These are phyloP conservation scores for Rauvolfia tetraphylla DNA, from an alignment of 257 asterid species.

Conservation along the genomic window DNA sequence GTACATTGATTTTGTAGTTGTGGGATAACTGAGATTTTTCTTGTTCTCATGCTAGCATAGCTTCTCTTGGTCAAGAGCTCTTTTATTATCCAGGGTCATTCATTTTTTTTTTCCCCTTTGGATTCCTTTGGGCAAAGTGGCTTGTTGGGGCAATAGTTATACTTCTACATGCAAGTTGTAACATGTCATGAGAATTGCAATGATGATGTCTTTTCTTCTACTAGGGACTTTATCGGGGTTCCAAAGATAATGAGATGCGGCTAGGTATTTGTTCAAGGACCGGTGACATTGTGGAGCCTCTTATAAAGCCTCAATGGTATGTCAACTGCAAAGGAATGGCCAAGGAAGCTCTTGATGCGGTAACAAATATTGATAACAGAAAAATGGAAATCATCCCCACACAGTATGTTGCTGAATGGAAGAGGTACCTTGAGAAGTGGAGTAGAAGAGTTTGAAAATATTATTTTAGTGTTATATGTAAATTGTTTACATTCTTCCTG, in stretches of 20 bases:
- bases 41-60: background rate
- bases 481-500: background rate
- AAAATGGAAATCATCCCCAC: conserved; percentile 76
- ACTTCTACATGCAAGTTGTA: background rate
- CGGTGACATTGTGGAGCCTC: conserved; percentile 89
- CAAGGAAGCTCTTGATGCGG: conserved; percentile 78
- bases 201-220: conserved; percentile 19
- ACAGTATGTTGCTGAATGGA: conserved; percentile 87
- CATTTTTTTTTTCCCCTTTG: background rate
- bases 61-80: background rate
- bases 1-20: background rate
- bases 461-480: background rate
- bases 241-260: conserved; percentile 80
- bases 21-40: background rate
- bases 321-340: conserved; percentile 86
- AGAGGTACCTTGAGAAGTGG: conserved; percentile 49
- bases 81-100: background rate
- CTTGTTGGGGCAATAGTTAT: background rate
- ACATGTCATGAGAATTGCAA: background rate
- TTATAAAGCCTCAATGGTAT: conserved; percentile 96
- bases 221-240: conserved; percentile 81
- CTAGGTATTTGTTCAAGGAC: conserved; percentile 92
- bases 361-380: conserved; percentile 45
- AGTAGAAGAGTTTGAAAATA: background rate
- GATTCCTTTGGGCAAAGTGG: background rate